Conservation (phyloP, 2,329 filamentous ascomycete genomes). For the Phyllachora maydis region DNA sequence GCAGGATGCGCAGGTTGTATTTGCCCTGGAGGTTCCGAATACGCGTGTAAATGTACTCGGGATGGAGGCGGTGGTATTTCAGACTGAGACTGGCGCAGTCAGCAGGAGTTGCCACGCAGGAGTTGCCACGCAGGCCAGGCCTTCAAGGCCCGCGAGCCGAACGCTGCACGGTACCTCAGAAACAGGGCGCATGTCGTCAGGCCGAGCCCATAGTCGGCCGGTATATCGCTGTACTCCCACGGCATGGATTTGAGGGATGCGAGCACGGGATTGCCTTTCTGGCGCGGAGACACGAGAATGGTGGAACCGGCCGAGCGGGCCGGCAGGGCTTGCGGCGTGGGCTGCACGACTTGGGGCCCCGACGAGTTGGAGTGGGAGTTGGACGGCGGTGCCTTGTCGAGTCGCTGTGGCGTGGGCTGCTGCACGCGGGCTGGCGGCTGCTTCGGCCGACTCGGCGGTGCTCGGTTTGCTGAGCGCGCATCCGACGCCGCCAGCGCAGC, state of each 20-base stretch:
- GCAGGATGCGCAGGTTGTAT: slow-evolving; percentile 68
- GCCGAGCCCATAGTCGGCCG: slow-evolving; percentile 80
- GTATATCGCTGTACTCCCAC: slow-evolving; percentile 97
- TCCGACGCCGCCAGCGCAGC: slow-evolving; percentile 32
- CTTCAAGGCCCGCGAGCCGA: neutral
- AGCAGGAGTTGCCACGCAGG: too few relatives aligned
- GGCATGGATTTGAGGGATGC: slow-evolving; percentile 61
- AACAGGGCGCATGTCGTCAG: slow-evolving; percentile 80
- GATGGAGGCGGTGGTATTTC: slow-evolving; percentile 93
- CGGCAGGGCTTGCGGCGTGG: slow-evolving; percentile 69
- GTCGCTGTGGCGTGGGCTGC: slow-evolving; percentile 30
- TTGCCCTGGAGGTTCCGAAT: slow-evolving; percentile 69
- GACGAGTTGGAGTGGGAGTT: too few relatives aligned
- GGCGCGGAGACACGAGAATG: slow-evolving; percentile 76
- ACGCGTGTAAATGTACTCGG: slow-evolving; percentile 92
- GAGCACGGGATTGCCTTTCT: slow-evolving; percentile 88
- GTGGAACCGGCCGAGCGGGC: slow-evolving; percentile 44
- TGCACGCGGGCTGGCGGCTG: slow-evolving; percentile 17
- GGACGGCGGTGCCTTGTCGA: slow-evolving; percentile 27
- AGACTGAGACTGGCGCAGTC: slow-evolving; percentile 24
- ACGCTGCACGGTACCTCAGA: slow-evolving; percentile 36
- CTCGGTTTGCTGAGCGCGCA: too few relatives aligned
- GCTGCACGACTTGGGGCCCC: slow-evolving; percentile 51
- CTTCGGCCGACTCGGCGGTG: slow-evolving; percentile 6
- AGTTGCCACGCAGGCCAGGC: neutral